Percentiles rank a stretch among this genome's conserved stretches.
Conservation (phyloP, 345 rosid genomes). For the Citrus mangshanensis region DNA sequence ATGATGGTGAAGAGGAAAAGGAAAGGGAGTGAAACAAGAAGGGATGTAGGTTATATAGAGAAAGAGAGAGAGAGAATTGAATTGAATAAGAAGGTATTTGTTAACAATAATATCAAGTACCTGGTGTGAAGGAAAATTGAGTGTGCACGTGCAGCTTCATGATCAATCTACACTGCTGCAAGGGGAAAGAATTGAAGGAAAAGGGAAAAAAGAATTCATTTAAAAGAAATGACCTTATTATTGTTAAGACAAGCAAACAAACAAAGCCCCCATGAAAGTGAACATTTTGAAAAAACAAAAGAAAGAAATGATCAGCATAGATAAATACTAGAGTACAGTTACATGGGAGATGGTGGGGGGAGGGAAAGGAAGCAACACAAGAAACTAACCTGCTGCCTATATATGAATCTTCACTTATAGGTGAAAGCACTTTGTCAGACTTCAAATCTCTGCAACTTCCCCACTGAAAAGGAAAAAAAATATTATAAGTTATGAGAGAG, state of each 20-base stretch:
- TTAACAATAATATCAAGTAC: constrained; percentile 39
- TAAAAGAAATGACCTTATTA: constrained; percentile 7
- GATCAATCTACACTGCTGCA: constrained; percentile 32
- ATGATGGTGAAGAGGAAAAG: not conserved
- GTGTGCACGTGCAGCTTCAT: constrained; percentile 69
- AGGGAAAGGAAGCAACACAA: not conserved
- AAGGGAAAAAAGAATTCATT: not conserved
- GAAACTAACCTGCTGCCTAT: constrained; percentile 23
- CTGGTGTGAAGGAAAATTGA: constrained; percentile 65
- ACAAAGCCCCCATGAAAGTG: constrained; percentile 1
- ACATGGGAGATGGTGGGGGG: constrained; percentile 1
- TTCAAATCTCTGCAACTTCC: constrained; percentile 59
- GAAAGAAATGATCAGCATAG: constrained; percentile 14
- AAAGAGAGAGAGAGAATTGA: constrained; percentile 16
- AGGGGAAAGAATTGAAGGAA: constrained; percentile 3
- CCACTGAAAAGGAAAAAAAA: constrained; percentile 36
- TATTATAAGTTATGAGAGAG: constrained; percentile 20
- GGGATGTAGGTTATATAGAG: not conserved
- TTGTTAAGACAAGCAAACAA: not conserved
- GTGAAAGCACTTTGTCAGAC: constrained; percentile 51
- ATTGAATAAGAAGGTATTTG: constrained; percentile 50
- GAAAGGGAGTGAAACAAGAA: not conserved
- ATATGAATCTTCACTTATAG: constrained; percentile 3
- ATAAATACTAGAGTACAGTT: constrained; percentile 1
- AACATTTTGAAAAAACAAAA: not conserved